Percentiles rank a stretch among this genome's conserved stretches.
Conservation (phyloP, 345 rosid species). For the Arabidopsis arenosa region DNA sequence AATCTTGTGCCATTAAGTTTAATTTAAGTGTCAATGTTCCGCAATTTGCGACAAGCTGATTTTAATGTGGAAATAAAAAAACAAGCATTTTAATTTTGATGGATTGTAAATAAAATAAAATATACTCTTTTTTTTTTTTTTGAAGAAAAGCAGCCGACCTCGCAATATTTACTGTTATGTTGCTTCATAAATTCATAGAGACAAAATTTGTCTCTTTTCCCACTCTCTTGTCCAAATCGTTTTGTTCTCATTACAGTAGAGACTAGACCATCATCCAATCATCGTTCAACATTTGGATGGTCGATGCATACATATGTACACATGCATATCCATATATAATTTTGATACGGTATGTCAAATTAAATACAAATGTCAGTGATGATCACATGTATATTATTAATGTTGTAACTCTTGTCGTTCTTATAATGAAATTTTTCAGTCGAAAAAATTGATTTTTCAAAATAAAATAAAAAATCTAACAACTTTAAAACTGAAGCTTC, state of each 20-base stretch:
- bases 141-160: conserved; percentile 18
- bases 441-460: no score
- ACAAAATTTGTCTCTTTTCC: conserved; percentile 30
- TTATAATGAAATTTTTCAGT: no score
- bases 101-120: conserved; percentile 7
- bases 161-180: conserved; percentile 30
- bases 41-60: neutral
- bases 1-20: neutral
- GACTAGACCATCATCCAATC: conserved; percentile 26
- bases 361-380: conserved; percentile 39
- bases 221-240: conserved; percentile 24
- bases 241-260: conserved; percentile 33
- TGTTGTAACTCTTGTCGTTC: no score
- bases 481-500: neutral
- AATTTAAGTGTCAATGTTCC: neutral
- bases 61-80: neutral
- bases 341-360: conserved; percentile 30
- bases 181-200: conserved; percentile 38
- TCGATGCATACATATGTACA: neutral
- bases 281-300: conserved; percentile 18
- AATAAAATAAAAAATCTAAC: neutral
- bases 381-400: conserved; percentile 38
- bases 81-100: neutral
- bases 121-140: neutral
- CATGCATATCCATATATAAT: conserved; percentile 12